Evolutionary conservation across 371 early-diverging fungal genomes (phyloP).

Genomic region (Syncephalastrum contaminatum): DNA sequence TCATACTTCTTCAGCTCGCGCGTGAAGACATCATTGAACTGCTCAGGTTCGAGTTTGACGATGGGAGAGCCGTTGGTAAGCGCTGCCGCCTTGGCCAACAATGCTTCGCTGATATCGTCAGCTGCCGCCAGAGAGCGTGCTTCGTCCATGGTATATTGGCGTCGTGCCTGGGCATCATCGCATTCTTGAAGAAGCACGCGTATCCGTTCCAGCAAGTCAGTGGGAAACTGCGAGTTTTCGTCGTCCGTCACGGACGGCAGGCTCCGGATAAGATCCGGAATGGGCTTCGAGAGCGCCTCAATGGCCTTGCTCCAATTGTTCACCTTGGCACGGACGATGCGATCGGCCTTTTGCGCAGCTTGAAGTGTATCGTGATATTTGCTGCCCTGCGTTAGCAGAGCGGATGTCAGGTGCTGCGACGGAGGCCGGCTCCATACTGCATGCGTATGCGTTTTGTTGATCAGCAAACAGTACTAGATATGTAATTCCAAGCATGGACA

Average conservation of each 20-base stretch:
- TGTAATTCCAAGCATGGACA: neutral
- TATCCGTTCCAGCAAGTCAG: conserved; percentile 12
- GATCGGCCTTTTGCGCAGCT: conserved; percentile 70
- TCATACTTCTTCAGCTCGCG: conserved; percentile 68
- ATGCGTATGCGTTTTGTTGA: too few relatives aligned
- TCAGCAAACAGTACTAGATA: conserved; percentile 9
- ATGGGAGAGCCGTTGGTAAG: conserved; percentile 56
- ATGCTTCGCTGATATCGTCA: conserved; percentile 68
- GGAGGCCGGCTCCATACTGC: conserved; percentile 61
- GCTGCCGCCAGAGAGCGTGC: conserved; percentile 52
- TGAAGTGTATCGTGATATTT: conserved; percentile 64
- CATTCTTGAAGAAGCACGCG: conserved; percentile 18
- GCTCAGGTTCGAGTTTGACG: conserved; percentile 70
- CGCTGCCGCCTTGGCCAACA: conserved; percentile 38
- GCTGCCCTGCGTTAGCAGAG: conserved; percentile 58
- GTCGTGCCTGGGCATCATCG: conserved; percentile 32
- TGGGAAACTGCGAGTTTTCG: conserved; percentile 8
- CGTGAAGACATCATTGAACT: conserved; percentile 67
- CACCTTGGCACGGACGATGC: conserved; percentile 62
- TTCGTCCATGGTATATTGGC: conserved; percentile 55
- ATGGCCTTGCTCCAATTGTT: conserved; percentile 64
- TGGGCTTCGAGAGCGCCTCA: conserved; percentile 50
- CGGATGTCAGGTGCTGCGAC: conserved; percentile 59
- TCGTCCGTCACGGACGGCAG: conserved; percentile 22
- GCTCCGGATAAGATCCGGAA: conserved; percentile 18